Base-by-base conservation (phyloP, 1,284 basidiomycete genomes). In the Grifola frondosa region DNA sequence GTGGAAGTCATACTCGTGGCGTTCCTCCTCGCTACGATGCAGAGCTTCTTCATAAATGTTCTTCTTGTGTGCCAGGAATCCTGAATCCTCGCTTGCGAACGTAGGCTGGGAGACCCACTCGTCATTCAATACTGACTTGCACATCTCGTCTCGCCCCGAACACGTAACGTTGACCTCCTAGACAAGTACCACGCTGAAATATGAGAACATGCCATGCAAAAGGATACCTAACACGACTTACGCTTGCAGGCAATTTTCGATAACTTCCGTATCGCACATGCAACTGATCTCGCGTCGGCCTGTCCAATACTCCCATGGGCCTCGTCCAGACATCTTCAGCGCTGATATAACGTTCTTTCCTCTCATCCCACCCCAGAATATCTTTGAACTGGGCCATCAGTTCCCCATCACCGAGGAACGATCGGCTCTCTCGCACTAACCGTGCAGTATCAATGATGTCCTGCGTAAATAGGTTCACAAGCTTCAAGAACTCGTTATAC, bases 1-100 rank as follows among this genome's bases (percentile, higher is more conserved):
- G 65, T 99, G 93, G 73, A 97, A 99, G 66, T 98, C 96, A 65
- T 98, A 99, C 67, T 98, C 96, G 68, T 98, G 96, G 9, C 96
- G 84, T 65, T 99, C 97, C 64, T 99, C 96, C 62, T 99, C 96
- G 40, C 88, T 91, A 34, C 94, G 88, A 68, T 97, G 95, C n/a
- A 98, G 77, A 0, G 95, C 95, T 60, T 98, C 96, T 63, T 98
- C 96, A 66, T 91, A 98, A 2, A 87, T 77, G 66, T 98, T 99
- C 78, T 97, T 97, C 71, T 89, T 89, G 65, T 94, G 89, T 1
- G 91, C 82, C 38, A 90, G 74, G 70, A 97, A 97, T 0, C 88
- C 90, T 2, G 88, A 81, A 49, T 97, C 91, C 59, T 98, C 96
- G 63, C 91, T 94, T 17, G 88, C 85, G 85, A 91, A 97, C 0